Conservation (phyloP, 192 early-diverging fungal species). For the Chytriomyces sp. region DNA sequence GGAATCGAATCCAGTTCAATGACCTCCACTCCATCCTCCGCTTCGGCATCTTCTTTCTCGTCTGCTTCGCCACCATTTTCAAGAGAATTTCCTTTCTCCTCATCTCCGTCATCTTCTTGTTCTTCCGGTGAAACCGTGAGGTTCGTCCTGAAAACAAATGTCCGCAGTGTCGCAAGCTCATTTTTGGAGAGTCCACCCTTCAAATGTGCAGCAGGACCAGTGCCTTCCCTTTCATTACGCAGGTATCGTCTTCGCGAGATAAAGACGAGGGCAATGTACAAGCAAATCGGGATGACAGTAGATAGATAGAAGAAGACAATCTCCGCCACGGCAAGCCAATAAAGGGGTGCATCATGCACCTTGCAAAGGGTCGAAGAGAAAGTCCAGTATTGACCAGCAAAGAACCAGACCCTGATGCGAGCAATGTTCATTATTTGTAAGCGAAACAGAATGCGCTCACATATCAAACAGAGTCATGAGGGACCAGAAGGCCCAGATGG, state of each 20-base stretch:
- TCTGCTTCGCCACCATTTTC: background rate
- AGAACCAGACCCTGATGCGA: constrained; percentile 26
- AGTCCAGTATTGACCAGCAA: constrained; percentile 33
- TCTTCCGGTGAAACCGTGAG: constrained; percentile 24
- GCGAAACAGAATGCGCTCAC: constrained; percentile 3
- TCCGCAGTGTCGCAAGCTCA: constrained; percentile 32
- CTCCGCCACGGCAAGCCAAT: constrained; percentile 30
- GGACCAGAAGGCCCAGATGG: constrained; percentile 31
- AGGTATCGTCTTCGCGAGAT: constrained; percentile 20
- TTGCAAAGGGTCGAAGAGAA: constrained; percentile 18
- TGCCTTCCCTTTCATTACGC: constrained; percentile 8
- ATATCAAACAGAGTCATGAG: constrained; percentile 34
- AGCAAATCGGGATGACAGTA: constrained; percentile 25
- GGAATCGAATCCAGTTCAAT: background rate
- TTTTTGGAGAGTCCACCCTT: constrained; percentile 31
- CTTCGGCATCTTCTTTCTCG: background rate
- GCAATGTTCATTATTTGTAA: background rate
- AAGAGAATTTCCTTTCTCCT: constrained; percentile 17
- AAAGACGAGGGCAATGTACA: constrained; percentile 29
- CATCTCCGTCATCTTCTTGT: constrained; percentile 8
- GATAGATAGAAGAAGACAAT: constrained; percentile 36
- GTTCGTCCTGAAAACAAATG: constrained; percentile 30
- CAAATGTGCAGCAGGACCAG: constrained; percentile 35
- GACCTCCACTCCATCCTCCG: background rate
- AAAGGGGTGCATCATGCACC: constrained; percentile 23